phyloP scores from a whole-genome alignment of 768 basidiomycete genomes.

The Rickenella mellea region DNA sequence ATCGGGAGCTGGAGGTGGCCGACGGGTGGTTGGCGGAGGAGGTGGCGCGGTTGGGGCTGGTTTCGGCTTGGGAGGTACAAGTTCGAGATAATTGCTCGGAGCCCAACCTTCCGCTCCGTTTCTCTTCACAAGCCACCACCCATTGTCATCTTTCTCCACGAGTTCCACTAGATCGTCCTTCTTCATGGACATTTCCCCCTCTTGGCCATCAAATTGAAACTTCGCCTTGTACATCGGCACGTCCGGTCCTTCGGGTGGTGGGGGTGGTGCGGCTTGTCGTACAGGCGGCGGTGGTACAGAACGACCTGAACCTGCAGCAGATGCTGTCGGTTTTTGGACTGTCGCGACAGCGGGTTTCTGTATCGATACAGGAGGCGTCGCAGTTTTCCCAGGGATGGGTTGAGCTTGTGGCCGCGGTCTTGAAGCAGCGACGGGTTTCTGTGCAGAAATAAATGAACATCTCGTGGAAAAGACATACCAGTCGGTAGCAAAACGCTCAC shows the following conservation, averaged over 20 bases:
- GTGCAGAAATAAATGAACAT: slow-evolving; percentile 4
- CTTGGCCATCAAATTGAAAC: slow-evolving; percentile 88
- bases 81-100: slow-evolving; percentile 87
- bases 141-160: slow-evolving; percentile 86
- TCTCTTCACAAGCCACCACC: slow-evolving; percentile 97
- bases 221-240: slow-evolving; percentile 77
- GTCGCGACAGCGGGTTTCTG: slow-evolving; percentile 14
- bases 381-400: slow-evolving; percentile 53
- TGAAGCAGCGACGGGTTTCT: slow-evolving; percentile 32
- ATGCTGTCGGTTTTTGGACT: slow-evolving; percentile 12
- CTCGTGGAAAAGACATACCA: neutral
- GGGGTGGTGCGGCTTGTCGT: slow-evolving; percentile 43
- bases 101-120: slow-evolving; percentile 84
- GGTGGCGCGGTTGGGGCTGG: slow-evolving; percentile 62
- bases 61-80: slow-evolving; percentile 57
- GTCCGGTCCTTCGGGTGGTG: slow-evolving; percentile 47
- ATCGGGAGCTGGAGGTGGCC: slow-evolving; percentile 31
- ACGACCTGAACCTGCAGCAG: slow-evolving; percentile 29
- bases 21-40: slow-evolving; percentile 41
- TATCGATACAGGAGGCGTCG: slow-evolving; percentile 24
- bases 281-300: slow-evolving; percentile 34
- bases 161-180: slow-evolving; percentile 93
- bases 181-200: slow-evolving; percentile 80
- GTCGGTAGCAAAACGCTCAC: slow-evolving; percentile 11
- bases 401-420: slow-evolving; percentile 54